Evolutionary conservation across 2,329 filamentous ascomycete genomes (phyloP), one percentile per base, ranked within the genome.

Genomic region (Alternaria burnsii): DNA sequence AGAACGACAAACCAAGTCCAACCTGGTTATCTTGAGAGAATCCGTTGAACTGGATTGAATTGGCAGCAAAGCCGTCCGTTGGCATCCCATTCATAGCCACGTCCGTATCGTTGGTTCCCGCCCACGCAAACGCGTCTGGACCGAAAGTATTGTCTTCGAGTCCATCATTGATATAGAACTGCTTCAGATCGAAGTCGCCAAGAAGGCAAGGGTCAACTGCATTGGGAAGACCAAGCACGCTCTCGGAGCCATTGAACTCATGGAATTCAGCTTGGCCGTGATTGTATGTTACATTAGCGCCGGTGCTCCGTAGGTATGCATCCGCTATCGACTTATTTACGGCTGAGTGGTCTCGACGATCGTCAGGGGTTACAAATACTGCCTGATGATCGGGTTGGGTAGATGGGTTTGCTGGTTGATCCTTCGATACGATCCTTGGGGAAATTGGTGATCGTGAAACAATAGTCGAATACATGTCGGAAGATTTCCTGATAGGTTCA

Each of bases 181-280:
- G 48, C 22, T 40, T 14, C 26, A 46, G 47, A 36, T 65, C 62
- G 22, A 59, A 28, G 2, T 56, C n/a, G 20, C 44, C 55, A 6
- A 64, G 40, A 22, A 61, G 51, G 12, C 46, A 46, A 11, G 41
- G 50, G 18, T 56, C 48, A 14, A 57, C 48, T 34, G 52, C n/a
- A 47, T 40, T 48, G 40, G 56, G 51, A 26, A 63, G 52, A 43
- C 61, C 52, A 36, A 62, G 43, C 22, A 56, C 41, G 52, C 52
- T 62, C n/a, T 32, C 47, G 52, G 42, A 56, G 44, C 32, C 42
- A n/a, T 38, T 57, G 11, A 38, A 20, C 22, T 56, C 46, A 22
- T 48, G 62, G 44, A 55, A 58, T 40, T 53, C 52, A 32, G 46
- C 47, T 48, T 55, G 54, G 22, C 30, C 61, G 30, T 46, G 41